Conservation (phyloP, 331 rosid species). For the Dryas integrifolia region DNA sequence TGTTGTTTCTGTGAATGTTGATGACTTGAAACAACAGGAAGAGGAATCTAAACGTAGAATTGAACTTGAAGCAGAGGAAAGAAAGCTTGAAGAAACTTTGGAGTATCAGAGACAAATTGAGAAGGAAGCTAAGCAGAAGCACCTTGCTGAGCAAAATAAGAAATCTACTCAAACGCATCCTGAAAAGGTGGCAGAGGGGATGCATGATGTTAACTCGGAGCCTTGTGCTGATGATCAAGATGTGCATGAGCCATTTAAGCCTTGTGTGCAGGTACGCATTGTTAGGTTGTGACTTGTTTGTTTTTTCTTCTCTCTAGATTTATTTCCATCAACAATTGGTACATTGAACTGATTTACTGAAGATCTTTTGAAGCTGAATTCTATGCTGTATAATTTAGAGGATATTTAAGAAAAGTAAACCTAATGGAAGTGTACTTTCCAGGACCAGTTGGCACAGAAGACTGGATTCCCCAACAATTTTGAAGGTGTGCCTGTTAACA, state of each 20-base stretch:
- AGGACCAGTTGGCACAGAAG: slow-evolving; percentile 51
- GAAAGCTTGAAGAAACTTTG: slow-evolving; percentile 91
- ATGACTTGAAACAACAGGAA: slow-evolving; percentile 62
- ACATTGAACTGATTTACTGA: slow-evolving; percentile 1
- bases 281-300: slow-evolving; percentile 24
- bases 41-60: slow-evolving; percentile 72
- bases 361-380: background rate
- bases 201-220: slow-evolving; percentile 35
- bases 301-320: slow-evolving; percentile 23
- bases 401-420: slow-evolving; percentile 19
- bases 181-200: slow-evolving; percentile 42
- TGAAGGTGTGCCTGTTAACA: slow-evolving; percentile 35
- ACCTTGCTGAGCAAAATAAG: slow-evolving; percentile 83
- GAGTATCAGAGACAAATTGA: slow-evolving; percentile 88
- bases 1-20: slow-evolving; percentile 41
- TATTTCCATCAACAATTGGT: slow-evolving; percentile 26
- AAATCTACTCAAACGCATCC: slow-evolving; percentile 45
- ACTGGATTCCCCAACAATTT: slow-evolving; percentile 39
- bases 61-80: slow-evolving; percentile 90
- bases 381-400: slow-evolving; percentile 16
- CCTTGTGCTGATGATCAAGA: slow-evolving; percentile 38
- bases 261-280: slow-evolving; percentile 46
- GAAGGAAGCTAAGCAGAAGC: slow-evolving; percentile 93
- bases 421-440: slow-evolving; percentile 34
- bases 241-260: slow-evolving; percentile 35